Conservation (phyloP, 129 eudicot genomes). For the Deinandra increscens region DNA sequence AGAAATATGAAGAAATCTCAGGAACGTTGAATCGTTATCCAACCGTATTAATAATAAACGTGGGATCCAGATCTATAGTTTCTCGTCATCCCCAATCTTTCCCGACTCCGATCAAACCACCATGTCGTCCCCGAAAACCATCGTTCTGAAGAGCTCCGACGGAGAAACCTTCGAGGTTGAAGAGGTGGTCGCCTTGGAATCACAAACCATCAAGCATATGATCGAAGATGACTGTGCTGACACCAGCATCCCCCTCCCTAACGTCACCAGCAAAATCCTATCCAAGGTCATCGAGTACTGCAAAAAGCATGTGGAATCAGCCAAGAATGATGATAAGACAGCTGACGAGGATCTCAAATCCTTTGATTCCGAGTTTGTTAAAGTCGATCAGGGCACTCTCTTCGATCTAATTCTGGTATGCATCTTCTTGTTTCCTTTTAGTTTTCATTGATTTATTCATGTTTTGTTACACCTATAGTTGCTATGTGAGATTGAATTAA, state of each 20-base stretch:
- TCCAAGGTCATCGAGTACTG: slow-evolving; percentile 81
- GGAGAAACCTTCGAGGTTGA: slow-evolving; percentile 65
- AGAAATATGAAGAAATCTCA: neutral
- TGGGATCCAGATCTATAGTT: neutral
- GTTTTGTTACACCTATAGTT: no score
- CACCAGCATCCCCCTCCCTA: slow-evolving; percentile 54
- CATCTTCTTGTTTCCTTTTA: neutral
- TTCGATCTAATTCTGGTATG: slow-evolving; percentile 66
- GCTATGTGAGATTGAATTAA: no score
- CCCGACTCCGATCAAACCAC: neutral
- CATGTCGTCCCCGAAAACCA: slow-evolving; percentile 39
- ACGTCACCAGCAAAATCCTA: slow-evolving; percentile 59
- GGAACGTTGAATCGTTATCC: neutral
- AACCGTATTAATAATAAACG: no score
- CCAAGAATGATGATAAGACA: slow-evolving; percentile 38
- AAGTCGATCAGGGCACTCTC: slow-evolving; percentile 70
- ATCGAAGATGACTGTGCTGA: slow-evolving; percentile 65
- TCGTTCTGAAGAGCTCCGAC: slow-evolving; percentile 56
- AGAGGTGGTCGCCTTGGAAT: slow-evolving; percentile 57
- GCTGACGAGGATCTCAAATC: slow-evolving; percentile 52
- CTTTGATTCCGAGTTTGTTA: slow-evolving; percentile 58
- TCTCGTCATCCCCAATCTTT: neutral
- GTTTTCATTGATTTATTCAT: neutral
- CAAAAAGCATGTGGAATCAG: slow-evolving; percentile 53
- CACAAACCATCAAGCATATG: slow-evolving; percentile 66